These are phyloP conservation scores for Tremellales sp. DNA, from an alignment of 1,284 basidiomycete genomes.

Conservation along the genomic window DNA sequence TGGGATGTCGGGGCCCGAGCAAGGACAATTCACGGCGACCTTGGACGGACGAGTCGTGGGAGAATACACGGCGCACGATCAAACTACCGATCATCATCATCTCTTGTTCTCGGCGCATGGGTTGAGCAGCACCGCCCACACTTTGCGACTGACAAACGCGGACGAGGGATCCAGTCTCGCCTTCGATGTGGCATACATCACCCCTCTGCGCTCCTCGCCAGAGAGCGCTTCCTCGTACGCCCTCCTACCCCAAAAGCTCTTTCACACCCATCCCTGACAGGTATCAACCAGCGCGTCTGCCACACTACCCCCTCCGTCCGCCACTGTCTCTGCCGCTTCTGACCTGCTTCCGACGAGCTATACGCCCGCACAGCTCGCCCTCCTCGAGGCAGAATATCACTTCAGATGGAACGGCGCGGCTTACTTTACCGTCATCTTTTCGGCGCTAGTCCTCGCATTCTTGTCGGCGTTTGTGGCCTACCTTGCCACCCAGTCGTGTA, in stretches of 20 bases:
- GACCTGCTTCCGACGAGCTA: slow-evolving; percentile 8
- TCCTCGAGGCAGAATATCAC: slow-evolving; percentile 11
- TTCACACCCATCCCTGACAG: not conserved
- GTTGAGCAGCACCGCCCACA: slow-evolving; percentile 18
- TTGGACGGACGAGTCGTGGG: slow-evolving; percentile 18
- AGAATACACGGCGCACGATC: slow-evolving; percentile 10
- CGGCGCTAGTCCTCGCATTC: slow-evolving; percentile 3
- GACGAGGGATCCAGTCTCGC: slow-evolving; percentile 17
- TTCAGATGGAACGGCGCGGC: slow-evolving; percentile 25
- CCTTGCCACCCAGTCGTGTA: not conserved
- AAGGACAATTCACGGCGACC: slow-evolving; percentile 13
- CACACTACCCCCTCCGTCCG: not conserved
- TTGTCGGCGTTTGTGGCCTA: not conserved
- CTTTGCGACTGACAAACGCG: slow-evolving; percentile 17
- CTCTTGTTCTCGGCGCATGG: slow-evolving; percentile 20
- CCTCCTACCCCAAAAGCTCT: not conserved
- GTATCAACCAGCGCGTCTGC: slow-evolving; percentile 1
- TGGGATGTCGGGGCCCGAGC: slow-evolving; percentile 22
- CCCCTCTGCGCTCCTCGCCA: not conserved
- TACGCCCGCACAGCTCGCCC: slow-evolving; percentile 14
- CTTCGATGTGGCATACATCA: slow-evolving; percentile 29
- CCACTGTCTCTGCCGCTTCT: slow-evolving; percentile 1
- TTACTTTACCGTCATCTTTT: slow-evolving; percentile 26
- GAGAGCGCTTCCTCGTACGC: not conserved
- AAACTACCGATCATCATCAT: slow-evolving; percentile 11